Conservation (phyloP, 345 rosid species). For the Heritiera littoralis region DNA sequence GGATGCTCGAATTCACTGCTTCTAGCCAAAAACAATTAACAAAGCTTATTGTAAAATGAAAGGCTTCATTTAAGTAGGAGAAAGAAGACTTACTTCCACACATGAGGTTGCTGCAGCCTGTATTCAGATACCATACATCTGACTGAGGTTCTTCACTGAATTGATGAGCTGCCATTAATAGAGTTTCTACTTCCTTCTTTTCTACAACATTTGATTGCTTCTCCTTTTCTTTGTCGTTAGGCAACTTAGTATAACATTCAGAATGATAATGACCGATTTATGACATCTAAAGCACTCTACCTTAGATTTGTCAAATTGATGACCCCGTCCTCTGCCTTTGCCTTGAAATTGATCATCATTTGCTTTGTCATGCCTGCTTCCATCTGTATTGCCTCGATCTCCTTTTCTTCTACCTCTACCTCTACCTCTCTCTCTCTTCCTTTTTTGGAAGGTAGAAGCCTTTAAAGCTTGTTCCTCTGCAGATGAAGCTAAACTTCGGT, state of each 20-base stretch:
- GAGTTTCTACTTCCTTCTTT: neutral
- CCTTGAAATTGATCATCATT: too few relatives aligned
- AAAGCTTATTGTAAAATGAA: neutral
- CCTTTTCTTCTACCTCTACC: conserved; percentile 7
- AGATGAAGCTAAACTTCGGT: neutral
- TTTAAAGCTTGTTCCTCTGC: conserved; percentile 10
- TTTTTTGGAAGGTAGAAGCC: neutral
- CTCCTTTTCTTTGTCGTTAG: conserved; percentile 1
- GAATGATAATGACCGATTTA: too few relatives aligned
- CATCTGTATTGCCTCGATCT: too few relatives aligned
- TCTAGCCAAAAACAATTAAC: neutral
- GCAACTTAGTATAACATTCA: neutral
- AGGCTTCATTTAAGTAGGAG: neutral
- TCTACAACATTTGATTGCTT: neutral
- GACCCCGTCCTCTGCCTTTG: too few relatives aligned
- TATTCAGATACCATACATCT: neutral
- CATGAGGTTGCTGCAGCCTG: neutral
- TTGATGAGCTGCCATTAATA: neutral
- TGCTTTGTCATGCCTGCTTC: too few relatives aligned
- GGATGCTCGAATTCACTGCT: too few relatives aligned
- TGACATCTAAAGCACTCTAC: too few relatives aligned
- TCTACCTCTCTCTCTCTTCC: neutral
- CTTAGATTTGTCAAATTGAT: too few relatives aligned
- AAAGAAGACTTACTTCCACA: conserved; percentile 12
- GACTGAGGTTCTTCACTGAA: neutral